Conservation (phyloP, 257 asterid species). For the Mitragyna speciosa region DNA sequence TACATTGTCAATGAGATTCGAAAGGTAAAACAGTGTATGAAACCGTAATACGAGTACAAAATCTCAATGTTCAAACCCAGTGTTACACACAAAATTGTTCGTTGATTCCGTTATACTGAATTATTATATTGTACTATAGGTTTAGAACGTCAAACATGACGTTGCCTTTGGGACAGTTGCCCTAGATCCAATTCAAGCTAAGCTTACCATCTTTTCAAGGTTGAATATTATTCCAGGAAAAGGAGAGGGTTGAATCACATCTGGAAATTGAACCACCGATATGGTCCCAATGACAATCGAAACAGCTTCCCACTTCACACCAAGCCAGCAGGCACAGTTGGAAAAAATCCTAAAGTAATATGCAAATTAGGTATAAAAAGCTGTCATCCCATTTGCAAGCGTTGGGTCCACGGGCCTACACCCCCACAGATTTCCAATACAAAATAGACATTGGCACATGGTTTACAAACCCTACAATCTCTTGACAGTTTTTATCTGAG, state of each 20-base stretch:
- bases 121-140: too few species aligned
- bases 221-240: background rate
- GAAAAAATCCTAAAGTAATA: background rate
- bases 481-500: conserved; percentile 5
- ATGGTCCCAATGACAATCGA: background rate
- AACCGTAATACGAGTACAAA: too few species aligned
- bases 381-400: conserved; percentile 5
- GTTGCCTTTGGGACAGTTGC: background rate
- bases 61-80: too few species aligned
- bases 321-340: background rate
- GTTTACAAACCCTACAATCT: conserved; percentile 8
- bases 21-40: too few species aligned
- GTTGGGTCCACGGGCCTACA: conserved; percentile 1
- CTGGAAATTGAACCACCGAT: background rate
- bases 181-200: background rate
- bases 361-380: conserved; percentile 1
- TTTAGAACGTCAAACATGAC: background rate
- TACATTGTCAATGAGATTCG: too few species aligned
- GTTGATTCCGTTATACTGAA: too few species aligned
- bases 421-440: background rate
- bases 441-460: conserved; percentile 25
- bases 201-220: background rate
- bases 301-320: background rate
- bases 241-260: background rate
- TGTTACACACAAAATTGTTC: too few species aligned